Base-by-base conservation (phyloP, 768 basidiomycete genomes). In the Psilocybe cyanescens region DNA sequence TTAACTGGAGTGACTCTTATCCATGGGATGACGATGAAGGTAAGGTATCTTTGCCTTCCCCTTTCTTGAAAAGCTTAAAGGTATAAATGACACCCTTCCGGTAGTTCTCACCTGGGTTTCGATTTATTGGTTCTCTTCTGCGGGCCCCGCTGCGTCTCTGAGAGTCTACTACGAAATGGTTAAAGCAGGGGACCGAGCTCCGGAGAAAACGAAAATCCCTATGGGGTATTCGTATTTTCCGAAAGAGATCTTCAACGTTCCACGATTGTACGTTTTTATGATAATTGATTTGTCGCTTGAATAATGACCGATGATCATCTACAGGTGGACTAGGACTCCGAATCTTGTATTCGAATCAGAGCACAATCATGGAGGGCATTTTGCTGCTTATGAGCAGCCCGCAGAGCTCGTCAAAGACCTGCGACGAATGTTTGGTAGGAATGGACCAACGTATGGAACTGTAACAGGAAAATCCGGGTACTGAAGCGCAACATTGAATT, bases 21-120 rank as follows among this genome's bases (percentile, higher is more conserved):
- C 77, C 78, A 0, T 88, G 86, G 86, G 75, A 78, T 14, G 84
- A 86, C 52, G 86, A 86, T 28, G 84, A 86, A 72, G 75, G 84
- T 78, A 16, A 8, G 1, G 14, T n/a, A 12, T 24, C 4, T 9
- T 19, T n/a, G 16, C 12, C 2, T 24, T 9, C 30, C 8, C 30
- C 19, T 12, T 0, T 59, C 41, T 24, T 24, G 24, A 24, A 24
- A 44, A 44, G 6, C 41, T 12, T 16, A n/a, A 44, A 5, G 41
- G 29, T 24, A 30, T 17, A 12, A 28, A 9, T 19, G 11, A 24
- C 50, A 30, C 30, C 16, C 29, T 17, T 0, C 80, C 79, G 19
- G 35, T 57, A 87, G 85, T 85, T 6, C 61, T 86, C 30, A 84
- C 83, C 0, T 86, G 83, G 84, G 68, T 85, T 14, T 85, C 84